Base-by-base conservation (phyloP, 208 protist genomes). In the Endotrypanum monterogeii region DNA sequence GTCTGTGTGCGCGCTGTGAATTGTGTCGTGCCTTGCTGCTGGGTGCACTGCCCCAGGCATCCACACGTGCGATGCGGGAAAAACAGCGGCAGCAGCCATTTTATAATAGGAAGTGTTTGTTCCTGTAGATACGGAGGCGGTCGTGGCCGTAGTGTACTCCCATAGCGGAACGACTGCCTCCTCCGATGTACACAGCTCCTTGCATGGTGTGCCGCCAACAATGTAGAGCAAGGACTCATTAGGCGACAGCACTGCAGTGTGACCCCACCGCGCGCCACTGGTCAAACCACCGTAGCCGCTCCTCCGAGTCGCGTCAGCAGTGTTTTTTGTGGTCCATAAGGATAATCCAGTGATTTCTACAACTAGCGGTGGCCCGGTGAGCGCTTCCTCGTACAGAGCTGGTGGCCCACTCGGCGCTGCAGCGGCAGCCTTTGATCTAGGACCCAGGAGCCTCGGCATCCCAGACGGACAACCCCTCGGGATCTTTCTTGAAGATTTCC, bases 321-420 rank as follows among this genome's bases (percentile, higher is more conserved):
- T 23, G 37, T 18, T n/a, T 14, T 52, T 71, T 52, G 67, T 58
- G 4, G 52, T 46, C 73, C 73, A 78, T 28, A 46, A 12, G 8
- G 32, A 61, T 3, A 60, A 25, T 20, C 23, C 61, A 3, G 57
- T 62, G 7, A 79, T 30, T 16, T 67, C 62, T 12, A 80, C 63
- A 11, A 74, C 69, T 12, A 71, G 46, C 6, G 69, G 51, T 9
- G 76, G 54, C 7, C 76, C 76, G 62, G 51, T 65, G 39, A 62
- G 50, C 1, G 16, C 57, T 39, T 80, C 76, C 48, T 71, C 69
- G 76, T 80, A 80, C n/a, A 80, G 76, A 50, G 41, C 60, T 7
- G 76, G 76, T 37, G 69, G 69, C 14, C 66, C 69, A 25, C 28
- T 74, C 25, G 52, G 14, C 25, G 60, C 69, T 52, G 44, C 52